phyloP scores from a whole-genome alignment of 2,329 filamentous ascomycete species.

The Westerdykella ornata region DNA sequence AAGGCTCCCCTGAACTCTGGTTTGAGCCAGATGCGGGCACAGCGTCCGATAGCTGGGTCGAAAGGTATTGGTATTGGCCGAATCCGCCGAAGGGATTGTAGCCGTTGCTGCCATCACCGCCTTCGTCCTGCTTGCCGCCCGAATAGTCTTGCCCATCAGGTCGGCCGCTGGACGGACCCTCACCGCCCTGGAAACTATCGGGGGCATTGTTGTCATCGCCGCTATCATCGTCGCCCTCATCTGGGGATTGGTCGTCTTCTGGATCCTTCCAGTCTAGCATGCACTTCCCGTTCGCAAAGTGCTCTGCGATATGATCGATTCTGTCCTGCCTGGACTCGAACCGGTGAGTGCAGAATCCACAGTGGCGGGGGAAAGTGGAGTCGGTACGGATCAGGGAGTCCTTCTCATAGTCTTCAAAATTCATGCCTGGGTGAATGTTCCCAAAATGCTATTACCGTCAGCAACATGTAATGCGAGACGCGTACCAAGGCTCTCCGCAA shows the following conservation, averaged over 20 bases:
- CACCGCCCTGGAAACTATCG: slow-evolving; percentile 16
- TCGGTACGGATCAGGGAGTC: slow-evolving; percentile 28
- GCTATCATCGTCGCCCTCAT: slow-evolving; percentile 18
- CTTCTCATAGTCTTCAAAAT: slow-evolving; percentile 27
- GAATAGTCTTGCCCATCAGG: slow-evolving; percentile 16
- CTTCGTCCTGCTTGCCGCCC: slow-evolving; percentile 14
- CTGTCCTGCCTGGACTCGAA: slow-evolving; percentile 32
- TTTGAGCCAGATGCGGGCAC: no score
- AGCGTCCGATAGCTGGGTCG: no score
- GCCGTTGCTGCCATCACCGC: slow-evolving; percentile 9
- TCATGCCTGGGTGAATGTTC: slow-evolving; percentile 32
- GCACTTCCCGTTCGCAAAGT: slow-evolving; percentile 35
- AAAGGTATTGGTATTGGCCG: slow-evolving; percentile 8
- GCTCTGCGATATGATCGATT: slow-evolving; percentile 36
- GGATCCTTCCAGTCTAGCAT: slow-evolving; percentile 36
- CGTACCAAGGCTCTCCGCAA: no score
- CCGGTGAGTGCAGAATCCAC: slow-evolving; percentile 33
- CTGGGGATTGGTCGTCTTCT: slow-evolving; percentile 18
- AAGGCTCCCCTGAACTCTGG: no score
- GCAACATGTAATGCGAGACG: no score
- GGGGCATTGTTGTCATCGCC: slow-evolving; percentile 20
- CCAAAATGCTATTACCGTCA: slow-evolving; percentile 27
- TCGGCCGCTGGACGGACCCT: slow-evolving; percentile 16
- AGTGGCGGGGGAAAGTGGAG: slow-evolving; percentile 31
- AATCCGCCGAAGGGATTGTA: slow-evolving; percentile 11